Base-by-base conservation (phyloP, 306 rosid genomes). In the Rosa multiflora region DNA sequence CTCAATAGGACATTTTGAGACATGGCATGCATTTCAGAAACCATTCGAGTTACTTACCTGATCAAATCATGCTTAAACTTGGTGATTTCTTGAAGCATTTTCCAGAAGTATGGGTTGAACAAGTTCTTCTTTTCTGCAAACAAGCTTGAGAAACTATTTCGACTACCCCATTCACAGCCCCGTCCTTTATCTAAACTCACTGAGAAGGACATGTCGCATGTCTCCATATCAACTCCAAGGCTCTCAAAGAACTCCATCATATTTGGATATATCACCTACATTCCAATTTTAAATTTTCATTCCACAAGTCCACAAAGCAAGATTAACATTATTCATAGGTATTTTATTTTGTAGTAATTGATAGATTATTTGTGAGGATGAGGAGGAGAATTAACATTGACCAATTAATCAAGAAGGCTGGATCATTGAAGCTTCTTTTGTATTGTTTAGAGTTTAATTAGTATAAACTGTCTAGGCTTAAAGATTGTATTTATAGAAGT, bases 201-300 rank as follows among this genome's bases (percentile, higher is more conserved):
- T 42, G 97, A 53, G 64, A 94, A 90, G 55, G 97, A 89, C 98
- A 94, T 91, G 74, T 91, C 94, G 35, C 97, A 89, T 75, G 59
- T 69, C 75, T 94, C 97, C 91, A 90, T 89, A 3, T 90, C 98
- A 56, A 91, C 91, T 75, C 90, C 97, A 58, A 91, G 89, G 72
- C 83, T 83, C 83, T 94, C 97, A 82, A 91, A 94, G 35, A 91
- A 88, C 47, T 90, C 92, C 97, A 91, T 85, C 96, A 89, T 91
- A 59, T 94, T 91, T 35, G 98, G 96, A 86, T 89, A 90, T 0
- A 97, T 94, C 14, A 91, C 97, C 98, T 94, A 88, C 59, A 56
- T 4, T 69, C 76, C 85, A 81, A 44, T 79, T 62, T 10, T 32
- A 39, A 20, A 0, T 51, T 12, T 15, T 51, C 55, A 51, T 46